Base-by-base conservation (phyloP, 2,329 filamentous ascomycete species). In the Ophiostoma ips region DNA sequence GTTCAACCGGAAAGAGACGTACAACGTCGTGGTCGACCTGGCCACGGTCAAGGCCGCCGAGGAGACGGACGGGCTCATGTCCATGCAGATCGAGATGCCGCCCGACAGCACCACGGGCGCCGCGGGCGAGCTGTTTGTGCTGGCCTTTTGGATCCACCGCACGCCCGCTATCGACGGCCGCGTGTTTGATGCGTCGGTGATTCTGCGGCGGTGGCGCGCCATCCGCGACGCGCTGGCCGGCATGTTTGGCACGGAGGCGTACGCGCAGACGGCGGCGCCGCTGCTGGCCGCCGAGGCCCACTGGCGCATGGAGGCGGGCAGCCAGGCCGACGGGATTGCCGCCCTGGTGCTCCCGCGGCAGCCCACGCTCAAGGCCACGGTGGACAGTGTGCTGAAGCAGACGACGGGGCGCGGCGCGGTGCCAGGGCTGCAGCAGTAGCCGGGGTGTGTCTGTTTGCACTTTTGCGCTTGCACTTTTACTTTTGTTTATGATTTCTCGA, bases 1-100 rank as follows among this genome's bases (percentile, higher is more conserved):
- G 7, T 71, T 90, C 54, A 89, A 87, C 65, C 73, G 85, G 41
- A 75, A 80, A 37, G 79, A 80, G 0, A 67, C 87, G 47, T 75
- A 83, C 48, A 89, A 90, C 59, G 73, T 88, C 49, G 71, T 81
- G 37, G 68, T 86, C 12, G 77, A 81, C 53, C 68, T 87, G n/a
- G 70, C 70, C 11, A 69, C 71, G 15, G 73, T 81, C 33, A 69
- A 67, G 37, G 73, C 83, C 52, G 78, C 84, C 37, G 83, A 88
- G 63, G 68, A 83, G 21, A 73, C 68, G 16, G 69, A 66, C 4
- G 71, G 76, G 55, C 69, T 80, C 37, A 50, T 56, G 15, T 54
- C 55, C 41, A 50, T 56, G 48, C 49, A 47, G 28, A 48, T 56
- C 13, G 51, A 55, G 5, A 28, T 43, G 34, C 33, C 24, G 21